Conservation (phyloP, 352 stramenopile genomes). For the Plasmopara muralis region DNA sequence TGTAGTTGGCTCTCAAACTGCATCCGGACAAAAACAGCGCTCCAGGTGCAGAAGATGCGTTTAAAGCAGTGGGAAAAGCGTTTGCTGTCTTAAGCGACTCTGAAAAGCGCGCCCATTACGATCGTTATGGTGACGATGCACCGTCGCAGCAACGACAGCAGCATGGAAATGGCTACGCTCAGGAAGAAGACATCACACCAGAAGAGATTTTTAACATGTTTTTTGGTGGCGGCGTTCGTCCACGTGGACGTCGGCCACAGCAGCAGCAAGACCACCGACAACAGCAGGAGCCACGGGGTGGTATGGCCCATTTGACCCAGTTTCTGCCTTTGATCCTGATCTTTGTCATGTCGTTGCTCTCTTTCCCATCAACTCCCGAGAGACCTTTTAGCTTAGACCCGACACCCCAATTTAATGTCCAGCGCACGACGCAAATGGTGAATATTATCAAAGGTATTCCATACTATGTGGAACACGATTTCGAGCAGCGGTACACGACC, state of each 20-base stretch:
- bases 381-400: slow-evolving; percentile 81
- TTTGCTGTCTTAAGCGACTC: slow-evolving; percentile 90
- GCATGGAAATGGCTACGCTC: slow-evolving; percentile 35
- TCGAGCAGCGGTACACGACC: slow-evolving; percentile 81
- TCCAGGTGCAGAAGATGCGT: slow-evolving; percentile 94
- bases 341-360: slow-evolving; percentile 77
- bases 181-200: slow-evolving; percentile 83
- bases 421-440: slow-evolving; percentile 70
- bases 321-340: slow-evolving; percentile 84
- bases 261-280: slow-evolving; percentile 29
- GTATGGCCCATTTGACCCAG: slow-evolving; percentile 56
- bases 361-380: slow-evolving; percentile 59
- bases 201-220: slow-evolving; percentile 93
- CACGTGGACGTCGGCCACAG: slow-evolving; percentile 40
- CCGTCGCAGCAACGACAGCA: slow-evolving; percentile 34
- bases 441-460: slow-evolving; percentile 81
- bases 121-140: slow-evolving; percentile 62
- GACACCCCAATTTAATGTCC: slow-evolving; percentile 66
- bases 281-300: slow-evolving; percentile 33
- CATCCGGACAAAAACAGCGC: slow-evolving; percentile 95
- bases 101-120: slow-evolving; percentile 85
- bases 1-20: slow-evolving; percentile 82
- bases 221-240: slow-evolving; percentile 77
- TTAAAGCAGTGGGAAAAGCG: slow-evolving; percentile 93
- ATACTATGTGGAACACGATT: slow-evolving; percentile 84